Evolutionary conservation across 2,329 filamentous ascomycete species (phyloP).

Genomic region (Penicillium paneum): DNA sequence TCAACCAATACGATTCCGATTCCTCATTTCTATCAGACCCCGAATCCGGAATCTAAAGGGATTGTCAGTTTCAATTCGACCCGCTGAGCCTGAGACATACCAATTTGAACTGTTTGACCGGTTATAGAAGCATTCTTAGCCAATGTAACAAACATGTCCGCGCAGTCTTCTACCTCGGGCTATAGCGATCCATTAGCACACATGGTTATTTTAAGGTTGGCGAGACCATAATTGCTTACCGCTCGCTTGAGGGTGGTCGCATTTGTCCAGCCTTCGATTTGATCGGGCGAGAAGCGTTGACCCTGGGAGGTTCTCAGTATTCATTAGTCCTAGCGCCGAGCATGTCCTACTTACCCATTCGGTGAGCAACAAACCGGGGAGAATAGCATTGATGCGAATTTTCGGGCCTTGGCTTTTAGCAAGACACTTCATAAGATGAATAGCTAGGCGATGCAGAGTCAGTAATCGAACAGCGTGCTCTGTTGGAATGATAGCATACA

Average conservation of each 20-base stretch:
- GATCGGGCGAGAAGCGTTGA: conserved; percentile 56
- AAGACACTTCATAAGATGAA: conserved; percentile 65
- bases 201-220: background rate
- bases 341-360: conserved; percentile 56
- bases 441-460: conserved; percentile 35
- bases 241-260: conserved; percentile 59
- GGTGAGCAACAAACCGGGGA: conserved; percentile 63
- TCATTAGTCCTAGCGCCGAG: background rate
- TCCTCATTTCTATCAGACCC: conserved; percentile 18
- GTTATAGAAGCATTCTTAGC: conserved; percentile 49
- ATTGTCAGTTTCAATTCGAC: conserved; percentile 9
- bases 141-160: conserved; percentile 40
- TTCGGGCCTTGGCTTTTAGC: conserved; percentile 61
- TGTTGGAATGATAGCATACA: conserved; percentile 38
- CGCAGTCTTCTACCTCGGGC: conserved; percentile 44
- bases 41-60: conserved; percentile 33
- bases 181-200: conserved; percentile 14
- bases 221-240: conserved; percentile 36
- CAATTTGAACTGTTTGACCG: conserved; percentile 44
- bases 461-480: background rate
- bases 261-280: conserved; percentile 53
- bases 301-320: conserved; percentile 41
- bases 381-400: conserved; percentile 62
- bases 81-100: conserved; percentile 23
- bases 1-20: conserved; percentile 21